Evolutionary conservation across 1,139 yeast species (phyloP).

Genomic region (Wickerhamomyces sp.): DNA sequence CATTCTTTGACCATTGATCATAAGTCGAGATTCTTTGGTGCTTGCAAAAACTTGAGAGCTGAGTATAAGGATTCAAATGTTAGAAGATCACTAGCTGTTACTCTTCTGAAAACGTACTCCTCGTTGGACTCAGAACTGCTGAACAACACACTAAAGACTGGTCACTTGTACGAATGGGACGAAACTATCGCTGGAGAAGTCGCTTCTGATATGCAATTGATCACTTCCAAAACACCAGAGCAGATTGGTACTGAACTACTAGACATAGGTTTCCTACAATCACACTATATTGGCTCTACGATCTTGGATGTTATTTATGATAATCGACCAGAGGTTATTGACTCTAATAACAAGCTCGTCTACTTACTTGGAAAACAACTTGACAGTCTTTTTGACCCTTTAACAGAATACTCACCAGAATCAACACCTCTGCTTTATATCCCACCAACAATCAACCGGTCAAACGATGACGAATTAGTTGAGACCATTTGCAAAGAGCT

Average conservation of each 20-base stretch:
- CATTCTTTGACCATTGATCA: slow-evolving; percentile 55
- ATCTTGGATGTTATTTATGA: slow-evolving; percentile 74
- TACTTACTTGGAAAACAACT: slow-evolving; percentile 75
- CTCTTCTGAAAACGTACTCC: slow-evolving; percentile 64
- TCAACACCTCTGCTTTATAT: slow-evolving; percentile 63
- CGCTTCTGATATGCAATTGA: slow-evolving; percentile 55
- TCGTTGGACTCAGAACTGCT: slow-evolving; percentile 32
- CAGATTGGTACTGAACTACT: slow-evolving; percentile 50
- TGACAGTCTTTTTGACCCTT: slow-evolving; percentile 84
- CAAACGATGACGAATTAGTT: slow-evolving; percentile 28
- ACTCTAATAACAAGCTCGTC: slow-evolving; percentile 69
- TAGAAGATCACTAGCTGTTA: slow-evolving; percentile 71
- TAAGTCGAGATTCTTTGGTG: slow-evolving; percentile 70
- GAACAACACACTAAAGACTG: slow-evolving; percentile 16
- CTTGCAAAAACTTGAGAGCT: slow-evolving; percentile 62
- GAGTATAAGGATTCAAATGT: slow-evolving; percentile 52
- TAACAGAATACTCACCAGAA: slow-evolving; percentile 89
- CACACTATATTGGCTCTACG: slow-evolving; percentile 48
- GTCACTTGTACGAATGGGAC: slow-evolving; percentile 38
- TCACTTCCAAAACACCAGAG: slow-evolving; percentile 45
- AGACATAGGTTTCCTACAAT: slow-evolving; percentile 55
- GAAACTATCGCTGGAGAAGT: slow-evolving; percentile 77
- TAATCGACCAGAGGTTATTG: slow-evolving; percentile 44
- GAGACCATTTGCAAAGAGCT: slow-evolving; percentile 62
- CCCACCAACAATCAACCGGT: slow-evolving; percentile 23